phyloP scores from a whole-genome alignment of 225 moss, liverwort and hornwort genomes.

The Sphagnum contortum region DNA sequence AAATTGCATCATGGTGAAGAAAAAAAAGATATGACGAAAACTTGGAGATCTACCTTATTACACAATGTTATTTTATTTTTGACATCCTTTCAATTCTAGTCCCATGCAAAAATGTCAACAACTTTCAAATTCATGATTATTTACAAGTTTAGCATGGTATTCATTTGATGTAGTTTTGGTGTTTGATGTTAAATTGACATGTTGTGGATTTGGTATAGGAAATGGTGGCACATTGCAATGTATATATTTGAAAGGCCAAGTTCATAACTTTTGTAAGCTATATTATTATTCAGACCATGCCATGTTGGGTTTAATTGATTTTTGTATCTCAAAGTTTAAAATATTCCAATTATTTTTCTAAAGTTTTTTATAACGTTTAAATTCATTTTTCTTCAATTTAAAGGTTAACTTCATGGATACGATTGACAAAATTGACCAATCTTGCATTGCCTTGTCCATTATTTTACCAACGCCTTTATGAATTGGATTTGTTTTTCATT shows the following conservation, averaged over 20 bases:
- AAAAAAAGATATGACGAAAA: too few relatives aligned
- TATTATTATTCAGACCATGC: constrained; percentile 10
- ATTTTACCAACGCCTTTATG: constrained; percentile 4
- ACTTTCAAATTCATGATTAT: too few relatives aligned
- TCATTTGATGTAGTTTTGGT: too few relatives aligned
- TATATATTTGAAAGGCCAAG: not conserved
- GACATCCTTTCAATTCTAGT: too few relatives aligned
- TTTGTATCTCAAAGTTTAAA: constrained; percentile 12
- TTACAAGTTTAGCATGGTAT: too few relatives aligned
- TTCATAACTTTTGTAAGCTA: constrained; percentile 9
- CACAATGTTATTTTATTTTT: too few relatives aligned
- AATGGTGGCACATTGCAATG: too few relatives aligned
- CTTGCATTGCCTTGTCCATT: constrained; percentile 3
- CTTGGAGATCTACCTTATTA: too few relatives aligned
- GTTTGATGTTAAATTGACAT: too few relatives aligned
- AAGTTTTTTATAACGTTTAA: constrained; percentile 9
- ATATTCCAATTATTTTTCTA: constrained; percentile 10
- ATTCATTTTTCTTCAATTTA: constrained; percentile 5
- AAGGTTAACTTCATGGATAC: constrained; percentile 7
- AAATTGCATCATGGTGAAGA: too few relatives aligned
- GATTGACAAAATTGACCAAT: constrained; percentile 11
- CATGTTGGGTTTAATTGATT: constrained; percentile 5
- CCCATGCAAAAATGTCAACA: too few relatives aligned
- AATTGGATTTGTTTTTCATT: constrained; percentile 6
- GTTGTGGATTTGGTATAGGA: too few relatives aligned